phyloP scores from a whole-genome alignment of 2,329 filamentous ascomycete genomes.

The Cladosporium halotolerans region DNA sequence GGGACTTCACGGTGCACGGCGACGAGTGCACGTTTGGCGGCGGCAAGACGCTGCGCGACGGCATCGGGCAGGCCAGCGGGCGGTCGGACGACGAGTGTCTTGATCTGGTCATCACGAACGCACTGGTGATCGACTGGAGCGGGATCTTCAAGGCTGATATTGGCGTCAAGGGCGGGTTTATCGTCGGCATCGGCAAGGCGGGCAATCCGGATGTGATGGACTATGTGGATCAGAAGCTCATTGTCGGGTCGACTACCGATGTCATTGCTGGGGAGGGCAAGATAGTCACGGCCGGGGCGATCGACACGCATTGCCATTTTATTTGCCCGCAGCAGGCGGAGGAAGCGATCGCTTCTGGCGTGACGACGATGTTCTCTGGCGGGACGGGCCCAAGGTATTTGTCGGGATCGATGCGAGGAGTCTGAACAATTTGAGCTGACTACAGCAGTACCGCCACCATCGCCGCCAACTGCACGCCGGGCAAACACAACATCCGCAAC shows the following conservation, averaged over 20 bases:
- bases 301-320: constrained; percentile 84
- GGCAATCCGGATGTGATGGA: constrained; percentile 94
- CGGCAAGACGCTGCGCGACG: constrained; percentile 84
- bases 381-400: constrained; percentile 67
- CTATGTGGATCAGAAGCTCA: constrained; percentile 66
- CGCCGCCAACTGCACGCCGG: constrained; percentile 86
- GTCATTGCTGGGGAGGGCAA: constrained; percentile 87
- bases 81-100: constrained; percentile 63
- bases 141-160: constrained; percentile 95
- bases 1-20: constrained; percentile 72
- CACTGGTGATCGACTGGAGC: constrained; percentile 77
- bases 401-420: constrained; percentile 30
- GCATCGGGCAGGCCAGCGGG: constrained; percentile 85
- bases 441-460: constrained; percentile 67
- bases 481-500: constrained; percentile 69
- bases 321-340: constrained; percentile 86
- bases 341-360: constrained; percentile 72
- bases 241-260: constrained; percentile 81
- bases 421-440: neutral
- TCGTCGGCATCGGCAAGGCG: constrained; percentile 82
- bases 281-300: constrained; percentile 80
- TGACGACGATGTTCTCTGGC: constrained; percentile 83
- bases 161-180: constrained; percentile 76
- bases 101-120: constrained; percentile 80
- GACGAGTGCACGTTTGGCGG: constrained; percentile 93